Conservation (phyloP, 768 basidiomycete species). For the Fibroporia radiculosa region DNA sequence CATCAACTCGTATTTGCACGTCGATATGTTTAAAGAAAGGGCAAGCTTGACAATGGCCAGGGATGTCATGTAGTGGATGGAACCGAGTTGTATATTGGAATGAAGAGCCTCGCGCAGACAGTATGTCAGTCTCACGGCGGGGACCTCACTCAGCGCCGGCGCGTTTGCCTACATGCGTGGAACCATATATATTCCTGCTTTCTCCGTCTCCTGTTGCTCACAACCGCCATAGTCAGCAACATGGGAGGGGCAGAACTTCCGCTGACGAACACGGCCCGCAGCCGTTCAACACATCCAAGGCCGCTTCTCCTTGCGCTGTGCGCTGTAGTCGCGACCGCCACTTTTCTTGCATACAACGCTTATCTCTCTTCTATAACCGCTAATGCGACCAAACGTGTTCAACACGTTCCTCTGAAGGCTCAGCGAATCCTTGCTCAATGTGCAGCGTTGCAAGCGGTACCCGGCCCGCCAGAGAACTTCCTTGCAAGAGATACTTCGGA, state of each 20-base stretch:
- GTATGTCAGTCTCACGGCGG: not conserved
- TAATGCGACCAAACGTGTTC: not conserved
- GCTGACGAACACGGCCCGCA: not conserved
- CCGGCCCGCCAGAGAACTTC: slow-evolving; percentile 26
- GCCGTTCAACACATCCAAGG: not conserved
- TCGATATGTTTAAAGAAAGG: no score
- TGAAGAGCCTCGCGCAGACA: not conserved
- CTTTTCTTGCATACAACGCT: not conserved
- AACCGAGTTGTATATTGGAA: no score
- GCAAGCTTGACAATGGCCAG: not conserved
- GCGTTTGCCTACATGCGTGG: not conserved
- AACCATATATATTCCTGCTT: not conserved
- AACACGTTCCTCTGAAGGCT: slow-evolving; percentile 18
- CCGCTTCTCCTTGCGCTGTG: slow-evolving; percentile 1
- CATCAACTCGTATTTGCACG: no score
- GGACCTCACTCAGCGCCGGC: not conserved
- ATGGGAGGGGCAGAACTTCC: not conserved
- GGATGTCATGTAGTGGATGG: not conserved
- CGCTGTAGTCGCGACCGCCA: slow-evolving; percentile 1
- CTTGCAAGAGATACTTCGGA: slow-evolving; percentile 38
- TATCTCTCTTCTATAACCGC: not conserved
- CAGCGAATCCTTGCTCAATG: slow-evolving; percentile 24
- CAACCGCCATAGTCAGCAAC: not conserved
- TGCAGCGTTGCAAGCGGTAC: slow-evolving; percentile 18
- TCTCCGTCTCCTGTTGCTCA: not conserved